Evolutionary conservation across 148 eudicot species (phyloP).

Genomic region (Amaranthus palmeri): DNA sequence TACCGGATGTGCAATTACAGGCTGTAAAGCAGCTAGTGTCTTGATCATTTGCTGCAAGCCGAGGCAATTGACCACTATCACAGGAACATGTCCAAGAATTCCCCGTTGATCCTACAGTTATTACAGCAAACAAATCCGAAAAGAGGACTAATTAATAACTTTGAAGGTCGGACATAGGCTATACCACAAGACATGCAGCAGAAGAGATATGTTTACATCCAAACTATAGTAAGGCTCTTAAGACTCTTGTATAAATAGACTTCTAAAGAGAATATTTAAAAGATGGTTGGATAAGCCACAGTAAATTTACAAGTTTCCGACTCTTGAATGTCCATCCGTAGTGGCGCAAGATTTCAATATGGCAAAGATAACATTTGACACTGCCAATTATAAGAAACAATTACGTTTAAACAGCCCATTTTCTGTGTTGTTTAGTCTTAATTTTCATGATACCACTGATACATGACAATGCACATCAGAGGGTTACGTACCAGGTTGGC

Average conservation of each 20-base stretch:
- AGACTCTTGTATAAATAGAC: not conserved
- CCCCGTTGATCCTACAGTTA: slow-evolving; percentile 33
- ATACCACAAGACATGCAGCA: not conserved
- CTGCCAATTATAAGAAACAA: no score
- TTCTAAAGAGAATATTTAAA: not conserved
- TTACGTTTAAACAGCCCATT: not conserved
- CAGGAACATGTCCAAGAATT: slow-evolving; percentile 65
- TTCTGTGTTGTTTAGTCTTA: not conserved
- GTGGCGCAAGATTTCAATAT: not conserved
- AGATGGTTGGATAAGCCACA: not conserved
- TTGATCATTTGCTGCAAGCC: slow-evolving; percentile 34
- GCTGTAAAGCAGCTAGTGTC: slow-evolving; percentile 57
- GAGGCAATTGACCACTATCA: slow-evolving; percentile 47
- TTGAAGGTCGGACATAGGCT: not conserved
- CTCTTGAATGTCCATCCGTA: not conserved
- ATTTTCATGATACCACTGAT: not conserved
- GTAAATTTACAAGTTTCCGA: not conserved
- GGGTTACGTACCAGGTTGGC: slow-evolving; percentile 58
- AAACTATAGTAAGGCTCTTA: not conserved
- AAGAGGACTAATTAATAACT: not conserved
- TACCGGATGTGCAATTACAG: slow-evolving; percentile 87
- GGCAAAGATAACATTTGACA: not conserved
- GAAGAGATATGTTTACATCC: not conserved
- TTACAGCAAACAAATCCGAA: slow-evolving; percentile 8
- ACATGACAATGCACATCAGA: not conserved